Conservation (phyloP, 495 filamentous ascomycete genomes). For the Hypoxylon cercidicola region DNA sequence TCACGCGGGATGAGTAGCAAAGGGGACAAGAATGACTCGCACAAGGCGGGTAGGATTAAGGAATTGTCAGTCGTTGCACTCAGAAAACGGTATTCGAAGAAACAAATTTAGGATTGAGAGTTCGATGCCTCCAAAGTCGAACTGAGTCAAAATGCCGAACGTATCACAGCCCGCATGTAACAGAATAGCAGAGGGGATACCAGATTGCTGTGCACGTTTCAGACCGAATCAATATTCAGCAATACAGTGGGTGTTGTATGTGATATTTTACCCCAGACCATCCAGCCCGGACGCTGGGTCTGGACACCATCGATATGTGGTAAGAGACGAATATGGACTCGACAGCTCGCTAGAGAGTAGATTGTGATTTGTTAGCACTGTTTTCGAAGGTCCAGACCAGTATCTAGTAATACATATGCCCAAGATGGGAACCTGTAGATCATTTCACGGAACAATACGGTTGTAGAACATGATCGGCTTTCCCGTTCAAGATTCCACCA, state of each 20-base stretch:
- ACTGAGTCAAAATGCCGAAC: conserved; percentile 24
- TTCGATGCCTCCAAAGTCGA: conserved; percentile 3
- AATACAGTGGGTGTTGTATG: conserved; percentile 10
- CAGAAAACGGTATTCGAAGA: conserved; percentile 11
- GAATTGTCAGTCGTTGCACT: conserved; percentile 8
- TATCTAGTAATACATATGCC: conserved; percentile 14
- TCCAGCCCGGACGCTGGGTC: not conserved
- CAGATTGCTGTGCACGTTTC: conserved; percentile 30
- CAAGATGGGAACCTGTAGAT: conserved; percentile 19
- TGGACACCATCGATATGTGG: conserved; percentile 4
- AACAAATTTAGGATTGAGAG: conserved; percentile 10
- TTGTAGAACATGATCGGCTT: conserved; percentile 12
- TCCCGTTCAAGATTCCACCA: conserved; percentile 1
- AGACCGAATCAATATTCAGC: conserved; percentile 7
- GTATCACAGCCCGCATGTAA: conserved; percentile 16
- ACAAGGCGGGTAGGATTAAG: not conserved
- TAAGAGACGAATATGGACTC: conserved; percentile 8
- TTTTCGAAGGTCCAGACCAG: conserved; percentile 23
- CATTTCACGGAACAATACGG: conserved; percentile 6
- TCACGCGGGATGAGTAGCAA: conserved; percentile 20
- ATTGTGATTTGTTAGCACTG: conserved; percentile 17
- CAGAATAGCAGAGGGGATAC: conserved; percentile 22
- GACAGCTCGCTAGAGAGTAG: conserved; percentile 13
- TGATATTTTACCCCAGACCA: conserved; percentile 1
- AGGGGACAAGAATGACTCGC: conserved; percentile 24